A percentile compares a stretch with the other conserved stretches of the same genome.
Evolutionary conservation across 2,329 filamentous ascomycete species (phyloP).

Genomic region (Parascedosporium putredinis): DNA sequence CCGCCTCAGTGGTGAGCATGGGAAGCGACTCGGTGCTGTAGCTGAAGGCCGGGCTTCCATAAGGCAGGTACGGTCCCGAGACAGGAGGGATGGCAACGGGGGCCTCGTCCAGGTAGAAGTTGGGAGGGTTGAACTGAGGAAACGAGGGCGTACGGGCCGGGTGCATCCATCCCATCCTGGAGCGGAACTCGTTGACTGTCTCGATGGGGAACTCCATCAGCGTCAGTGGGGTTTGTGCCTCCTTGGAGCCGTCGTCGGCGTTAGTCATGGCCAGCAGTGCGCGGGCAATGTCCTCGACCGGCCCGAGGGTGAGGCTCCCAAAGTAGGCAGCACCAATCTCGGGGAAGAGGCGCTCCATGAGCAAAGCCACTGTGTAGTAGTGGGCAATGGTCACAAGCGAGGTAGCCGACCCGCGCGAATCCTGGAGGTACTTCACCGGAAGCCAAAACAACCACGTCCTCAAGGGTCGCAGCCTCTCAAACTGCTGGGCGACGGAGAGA

Average conservation of each 20-base stretch:
- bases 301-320: conserved; percentile 65
- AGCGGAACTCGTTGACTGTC: conserved; percentile 57
- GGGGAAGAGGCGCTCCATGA: conserved; percentile 83
- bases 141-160: conserved; percentile 50
- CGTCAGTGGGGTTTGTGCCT: conserved; percentile 48
- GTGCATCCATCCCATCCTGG: conserved; percentile 56
- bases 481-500: conserved; percentile 70
- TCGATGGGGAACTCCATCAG: conserved; percentile 67
- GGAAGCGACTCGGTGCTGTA: conserved; percentile 55
- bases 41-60: conserved; percentile 48
- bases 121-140: conserved; percentile 47
- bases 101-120: conserved; percentile 39
- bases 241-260: conserved; percentile 39
- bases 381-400: conserved; percentile 79
- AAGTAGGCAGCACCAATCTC: conserved; percentile 87
- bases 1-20: conserved; percentile 38
- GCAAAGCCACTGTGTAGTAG: conserved; percentile 79
- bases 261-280: conserved; percentile 61
- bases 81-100: conserved; percentile 27
- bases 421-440: conserved; percentile 72
- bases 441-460: conserved; percentile 95
- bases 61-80: conserved; percentile 37
- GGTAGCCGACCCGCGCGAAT: conserved; percentile 63
- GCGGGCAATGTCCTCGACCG: conserved; percentile 77
- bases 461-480: conserved; percentile 78